Evolutionary conservation across 768 basidiomycete genomes (phyloP).

Genomic region (Plicaturopsis crispa): DNA sequence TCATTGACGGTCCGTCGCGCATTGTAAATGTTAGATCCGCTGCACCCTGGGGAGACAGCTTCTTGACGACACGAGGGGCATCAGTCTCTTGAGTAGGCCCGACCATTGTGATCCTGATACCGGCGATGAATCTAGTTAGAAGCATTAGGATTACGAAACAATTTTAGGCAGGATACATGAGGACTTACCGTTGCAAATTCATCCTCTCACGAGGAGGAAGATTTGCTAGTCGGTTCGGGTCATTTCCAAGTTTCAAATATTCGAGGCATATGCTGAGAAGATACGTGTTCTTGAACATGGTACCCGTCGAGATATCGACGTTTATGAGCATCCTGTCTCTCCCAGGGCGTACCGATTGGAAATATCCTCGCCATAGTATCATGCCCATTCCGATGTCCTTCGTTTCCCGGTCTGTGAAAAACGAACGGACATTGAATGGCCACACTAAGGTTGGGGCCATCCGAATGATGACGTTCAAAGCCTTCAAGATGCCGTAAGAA

Average conservation of each 20-base stretch:
- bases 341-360: slow-evolving; percentile 70
- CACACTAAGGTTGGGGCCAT: slow-evolving; percentile 65
- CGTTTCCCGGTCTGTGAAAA: slow-evolving; percentile 55
- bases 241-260: slow-evolving; percentile 29
- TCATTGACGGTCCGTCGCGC: slow-evolving; percentile 46
- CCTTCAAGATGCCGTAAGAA: slow-evolving; percentile 28
- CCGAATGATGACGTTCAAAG: slow-evolving; percentile 66
- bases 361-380: slow-evolving; percentile 72
- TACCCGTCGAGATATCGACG: slow-evolving; percentile 70
- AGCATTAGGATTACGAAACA: too few relatives aligned
- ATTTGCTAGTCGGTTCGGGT: slow-evolving; percentile 27
- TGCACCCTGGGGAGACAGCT: slow-evolving; percentile 47
- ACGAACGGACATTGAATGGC: slow-evolving; percentile 69
- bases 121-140: slow-evolving; percentile 51
- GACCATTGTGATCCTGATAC: slow-evolving; percentile 34
- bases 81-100: slow-evolving; percentile 16
- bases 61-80: slow-evolving; percentile 55
- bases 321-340: slow-evolving; percentile 62
- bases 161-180: too few relatives aligned
- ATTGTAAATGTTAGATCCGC: slow-evolving; percentile 45
- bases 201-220: slow-evolving; percentile 47
- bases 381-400: slow-evolving; percentile 53
- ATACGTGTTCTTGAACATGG: slow-evolving; percentile 63
- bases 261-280: slow-evolving; percentile 54
- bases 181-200: slow-evolving; percentile 43